These are phyloP conservation scores for Symbiodinium natans DNA, from an alignment of 73 alveolate genomes.

Conservation along the genomic window DNA sequence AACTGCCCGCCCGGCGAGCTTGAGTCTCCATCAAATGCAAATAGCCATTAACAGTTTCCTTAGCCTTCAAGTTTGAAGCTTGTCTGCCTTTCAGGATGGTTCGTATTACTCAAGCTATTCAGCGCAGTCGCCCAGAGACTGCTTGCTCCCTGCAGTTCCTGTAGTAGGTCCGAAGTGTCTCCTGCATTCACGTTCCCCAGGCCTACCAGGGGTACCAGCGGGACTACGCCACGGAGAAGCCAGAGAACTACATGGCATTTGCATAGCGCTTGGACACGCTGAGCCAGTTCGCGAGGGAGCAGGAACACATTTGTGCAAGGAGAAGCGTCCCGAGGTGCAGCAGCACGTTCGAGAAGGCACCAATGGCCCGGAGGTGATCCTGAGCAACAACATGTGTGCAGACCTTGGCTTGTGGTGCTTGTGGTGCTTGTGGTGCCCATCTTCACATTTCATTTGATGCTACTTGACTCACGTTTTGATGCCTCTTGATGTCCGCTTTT, in stretches of 20 bases:
- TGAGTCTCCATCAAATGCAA: no score
- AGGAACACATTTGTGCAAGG: no score
- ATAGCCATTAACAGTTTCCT: no score
- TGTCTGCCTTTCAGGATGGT: not conserved
- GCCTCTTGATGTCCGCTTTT: not conserved
- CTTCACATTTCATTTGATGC: no score
- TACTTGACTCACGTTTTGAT: not conserved
- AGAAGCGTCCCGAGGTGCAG: slow-evolving; percentile 24
- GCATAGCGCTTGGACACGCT: not conserved
- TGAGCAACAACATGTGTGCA: slow-evolving; percentile 62
- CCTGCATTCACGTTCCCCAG: not conserved
- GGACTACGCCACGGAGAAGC: slow-evolving; percentile 73
- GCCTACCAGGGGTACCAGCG: slow-evolving; percentile 37
- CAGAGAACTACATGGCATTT: slow-evolving; percentile 73
- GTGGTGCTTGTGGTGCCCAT: no score
- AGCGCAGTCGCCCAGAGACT: not conserved
- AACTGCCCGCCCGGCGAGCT: no score
- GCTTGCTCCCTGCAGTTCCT: not conserved
- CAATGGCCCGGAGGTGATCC: slow-evolving; percentile 51
- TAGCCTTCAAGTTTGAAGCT: not conserved
- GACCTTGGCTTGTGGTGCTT: no score
- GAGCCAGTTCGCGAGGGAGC: not conserved
- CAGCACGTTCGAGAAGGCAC: slow-evolving; percentile 60
- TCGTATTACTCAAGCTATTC: not conserved
- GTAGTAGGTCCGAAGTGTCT: no score